Evolutionary conservation across 108 stramenopile genomes (phyloP).

Genomic region (Pseudonitzschia delicatissima): DNA sequence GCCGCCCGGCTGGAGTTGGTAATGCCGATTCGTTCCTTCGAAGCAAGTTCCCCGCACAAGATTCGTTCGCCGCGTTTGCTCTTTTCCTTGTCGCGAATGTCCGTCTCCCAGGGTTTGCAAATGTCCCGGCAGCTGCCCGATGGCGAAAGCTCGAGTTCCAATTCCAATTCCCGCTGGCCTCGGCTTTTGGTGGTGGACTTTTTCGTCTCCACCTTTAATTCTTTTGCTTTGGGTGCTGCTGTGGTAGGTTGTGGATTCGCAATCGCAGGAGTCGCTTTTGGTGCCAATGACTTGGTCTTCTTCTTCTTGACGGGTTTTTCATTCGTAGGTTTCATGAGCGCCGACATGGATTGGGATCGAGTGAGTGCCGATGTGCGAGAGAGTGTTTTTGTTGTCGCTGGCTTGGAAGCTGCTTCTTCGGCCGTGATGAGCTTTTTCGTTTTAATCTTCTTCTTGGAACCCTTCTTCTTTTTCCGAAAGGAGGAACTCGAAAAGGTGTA

Average conservation of each 20-base stretch:
- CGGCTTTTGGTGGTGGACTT: too few species aligned
- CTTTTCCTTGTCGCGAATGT: not conserved
- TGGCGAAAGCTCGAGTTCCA: not conserved
- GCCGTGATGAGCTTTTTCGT: constrained; percentile 1
- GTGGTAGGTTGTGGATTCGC: too few species aligned
- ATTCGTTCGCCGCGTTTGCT: not conserved
- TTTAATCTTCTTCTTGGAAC: not conserved
- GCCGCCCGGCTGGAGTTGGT: too few species aligned
- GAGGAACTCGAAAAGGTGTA: constrained; percentile 1
- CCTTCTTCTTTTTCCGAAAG: not conserved
- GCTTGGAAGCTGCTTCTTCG: not conserved
- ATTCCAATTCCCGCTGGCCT: too few species aligned
- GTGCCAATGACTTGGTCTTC: too few species aligned
- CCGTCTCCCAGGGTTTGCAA: not conserved
- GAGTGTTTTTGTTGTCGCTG: not conserved
- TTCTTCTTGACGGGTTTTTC: too few species aligned
- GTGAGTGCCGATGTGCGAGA: not conserved
- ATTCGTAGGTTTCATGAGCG: too few species aligned
- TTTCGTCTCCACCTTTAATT: too few species aligned
- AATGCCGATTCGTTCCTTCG: not conserved
- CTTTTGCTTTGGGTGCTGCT: too few species aligned
- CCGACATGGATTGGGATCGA: not conserved
- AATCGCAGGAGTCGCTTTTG: too few species aligned
- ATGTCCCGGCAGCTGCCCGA: not conserved
- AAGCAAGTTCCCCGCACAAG: not conserved